phyloP scores from a whole-genome alignment of 768 basidiomycete genomes.

The Hypholoma sublateritium region DNA sequence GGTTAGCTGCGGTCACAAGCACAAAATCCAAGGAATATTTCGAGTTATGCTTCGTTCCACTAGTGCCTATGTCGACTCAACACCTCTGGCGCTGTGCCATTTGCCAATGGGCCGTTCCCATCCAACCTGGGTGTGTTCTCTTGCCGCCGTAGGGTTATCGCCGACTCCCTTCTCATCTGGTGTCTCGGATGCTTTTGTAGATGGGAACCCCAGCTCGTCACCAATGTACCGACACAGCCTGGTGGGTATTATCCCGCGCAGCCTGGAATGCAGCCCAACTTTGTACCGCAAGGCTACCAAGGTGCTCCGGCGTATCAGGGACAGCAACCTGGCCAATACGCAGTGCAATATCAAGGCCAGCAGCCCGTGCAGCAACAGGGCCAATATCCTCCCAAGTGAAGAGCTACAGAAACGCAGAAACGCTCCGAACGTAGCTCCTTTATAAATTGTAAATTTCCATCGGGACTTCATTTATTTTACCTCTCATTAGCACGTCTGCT shows the following conservation, averaged over 20 bases:
- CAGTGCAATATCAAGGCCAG: conserved; percentile 1
- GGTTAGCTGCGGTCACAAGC: conserved; percentile 47
- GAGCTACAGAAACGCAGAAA: neutral
- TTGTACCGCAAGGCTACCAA: conserved; percentile 8
- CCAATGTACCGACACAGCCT: conserved; percentile 13
- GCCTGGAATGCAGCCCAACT: conserved; percentile 14
- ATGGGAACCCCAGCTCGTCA: conserved; percentile 24
- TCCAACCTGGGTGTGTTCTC: conserved; percentile 45
- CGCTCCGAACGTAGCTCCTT: no score
- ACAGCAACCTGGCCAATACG: neutral
- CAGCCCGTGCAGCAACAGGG: neutral
- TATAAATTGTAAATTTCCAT: no score
- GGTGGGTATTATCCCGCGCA: conserved; percentile 21
- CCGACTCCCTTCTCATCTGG: neutral
- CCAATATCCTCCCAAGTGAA: neutral
- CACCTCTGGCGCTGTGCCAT: conserved; percentile 68
- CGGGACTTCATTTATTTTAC: no score
- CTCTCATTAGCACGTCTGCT: no score
- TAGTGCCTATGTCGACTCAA: conserved; percentile 58
- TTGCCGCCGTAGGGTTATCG: neutral
- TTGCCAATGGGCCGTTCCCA: conserved; percentile 57
- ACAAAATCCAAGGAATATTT: conserved; percentile 66
- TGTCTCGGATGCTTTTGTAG: conserved; percentile 8
- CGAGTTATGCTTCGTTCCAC: conserved; percentile 65
- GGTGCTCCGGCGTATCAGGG: conserved; percentile 7